Evolutionary conservation across 805 yeast species (phyloP), one percentile per base, ranked within the genome.

Genomic region (Geotrichum ghanense): DNA sequence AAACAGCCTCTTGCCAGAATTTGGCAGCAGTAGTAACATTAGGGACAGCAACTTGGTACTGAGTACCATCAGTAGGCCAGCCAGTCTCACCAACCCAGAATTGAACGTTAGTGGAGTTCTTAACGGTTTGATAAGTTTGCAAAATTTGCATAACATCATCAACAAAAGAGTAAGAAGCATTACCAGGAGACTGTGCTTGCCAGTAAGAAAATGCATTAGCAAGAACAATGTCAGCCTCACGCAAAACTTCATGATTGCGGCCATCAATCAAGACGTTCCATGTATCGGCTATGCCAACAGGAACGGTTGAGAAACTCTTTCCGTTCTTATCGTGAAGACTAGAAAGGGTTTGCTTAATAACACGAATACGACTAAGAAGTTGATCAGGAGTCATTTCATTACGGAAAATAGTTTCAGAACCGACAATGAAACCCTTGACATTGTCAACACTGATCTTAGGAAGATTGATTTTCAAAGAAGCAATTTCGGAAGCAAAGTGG

Each of bases 41-140:
- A 59, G 97, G 96, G 22, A 66, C 63, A 45, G 96, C 70, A 53
- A 60, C 49, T 62, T 78, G 87, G 58, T 68, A 88, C 61, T 70
- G 66, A 50, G 86, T 77, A 66, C 97, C 97, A 3, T 74, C 79
- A 26, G 95, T 76, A 64, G 96, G 95, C 95, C 96, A 88, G 58
- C 97, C 96, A 54, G 97, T 88, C 73, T 89, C 96, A 67, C 97
- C 96, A 59, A 88, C 92, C 88, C 90, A 89, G 74, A 89, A 87
- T 48, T 79, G 74, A 58, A 90, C 75, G 67, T 87, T 89, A 49
- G 90, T 81, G 50, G 83, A 69, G 52, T 95, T 96, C 74, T 90
- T 89, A 57, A 76, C 67, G 56, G 86, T 72, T 75, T 90, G 96
- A 59, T 89, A 78, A 51, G 74, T 72, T 72, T 87, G 95, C 65